These are phyloP conservation scores for Fraxinus greggii DNA, from an alignment of 305 asterid species.

Conservation along the genomic window DNA sequence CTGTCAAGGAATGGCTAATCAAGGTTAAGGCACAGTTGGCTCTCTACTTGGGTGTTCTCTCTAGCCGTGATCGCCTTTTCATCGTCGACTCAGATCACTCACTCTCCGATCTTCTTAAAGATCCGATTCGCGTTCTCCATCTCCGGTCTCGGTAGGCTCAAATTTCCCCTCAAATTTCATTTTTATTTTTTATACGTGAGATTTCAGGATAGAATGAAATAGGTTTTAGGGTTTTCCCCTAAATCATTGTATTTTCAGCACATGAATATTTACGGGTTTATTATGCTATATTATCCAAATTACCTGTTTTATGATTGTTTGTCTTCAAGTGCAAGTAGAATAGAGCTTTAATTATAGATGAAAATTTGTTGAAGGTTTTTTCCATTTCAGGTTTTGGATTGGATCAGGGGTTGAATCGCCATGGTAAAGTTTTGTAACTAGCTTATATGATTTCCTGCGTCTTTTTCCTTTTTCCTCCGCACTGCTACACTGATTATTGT, in stretches of 20 bases:
- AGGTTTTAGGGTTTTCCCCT: slow-evolving; percentile 31
- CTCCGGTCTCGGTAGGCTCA: background rate
- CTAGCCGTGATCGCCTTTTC: no score
- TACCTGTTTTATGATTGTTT: slow-evolving; percentile 20
- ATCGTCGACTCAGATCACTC: background rate
- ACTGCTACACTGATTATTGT: slow-evolving; percentile 7
- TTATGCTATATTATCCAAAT: background rate
- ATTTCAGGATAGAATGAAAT: background rate
- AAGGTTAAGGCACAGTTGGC: no score
- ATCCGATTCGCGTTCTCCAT: background rate
- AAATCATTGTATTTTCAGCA: slow-evolving; percentile 24
- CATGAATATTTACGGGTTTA: background rate
- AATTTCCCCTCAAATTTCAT: slow-evolving; percentile 12
- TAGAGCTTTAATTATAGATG: slow-evolving; percentile 26
- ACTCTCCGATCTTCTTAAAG: background rate
- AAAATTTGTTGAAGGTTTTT: slow-evolving; percentile 27
- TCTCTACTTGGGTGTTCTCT: no score
- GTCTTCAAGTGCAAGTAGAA: slow-evolving; percentile 16
- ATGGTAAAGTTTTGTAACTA: slow-evolving; percentile 38
- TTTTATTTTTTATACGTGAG: background rate
- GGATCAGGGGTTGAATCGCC: background rate
- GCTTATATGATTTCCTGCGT: background rate
- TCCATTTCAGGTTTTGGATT: slow-evolving; percentile 25
- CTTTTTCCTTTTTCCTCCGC: background rate
- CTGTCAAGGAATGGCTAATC: no score